Evolutionary conservation across 495 filamentous ascomycete genomes (phyloP).

Genomic region (Chaetomium cochliodes): DNA sequence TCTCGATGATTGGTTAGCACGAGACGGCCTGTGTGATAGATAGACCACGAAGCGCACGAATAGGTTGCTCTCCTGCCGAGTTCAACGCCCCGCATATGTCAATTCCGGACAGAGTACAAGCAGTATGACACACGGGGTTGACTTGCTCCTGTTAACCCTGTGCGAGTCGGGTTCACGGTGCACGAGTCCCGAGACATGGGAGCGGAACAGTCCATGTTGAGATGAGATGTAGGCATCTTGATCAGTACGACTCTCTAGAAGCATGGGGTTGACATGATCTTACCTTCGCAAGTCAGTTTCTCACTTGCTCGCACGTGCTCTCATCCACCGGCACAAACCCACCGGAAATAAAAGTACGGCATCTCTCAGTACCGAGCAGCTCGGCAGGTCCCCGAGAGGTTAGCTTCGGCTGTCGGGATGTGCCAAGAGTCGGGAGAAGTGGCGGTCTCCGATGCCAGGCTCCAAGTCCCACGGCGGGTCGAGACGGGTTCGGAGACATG

Average conservation of each 20-base stretch:
- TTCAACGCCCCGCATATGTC: background rate
- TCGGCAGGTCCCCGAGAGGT: background rate
- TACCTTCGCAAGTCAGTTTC: background rate
- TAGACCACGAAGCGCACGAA: background rate
- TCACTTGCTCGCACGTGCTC: background rate
- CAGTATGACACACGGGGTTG: background rate
- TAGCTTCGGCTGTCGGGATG: slow-evolving; percentile 5
- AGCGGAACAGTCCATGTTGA: background rate
- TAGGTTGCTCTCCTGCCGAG: background rate
- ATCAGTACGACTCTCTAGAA: background rate
- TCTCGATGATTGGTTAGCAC: background rate
- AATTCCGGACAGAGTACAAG: background rate
- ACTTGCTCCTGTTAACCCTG: background rate
- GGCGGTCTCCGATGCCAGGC: background rate
- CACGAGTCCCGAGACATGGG: background rate
- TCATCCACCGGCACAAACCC: background rate
- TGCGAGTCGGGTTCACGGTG: background rate
- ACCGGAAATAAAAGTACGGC: background rate
- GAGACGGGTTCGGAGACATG: background rate
- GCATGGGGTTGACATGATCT: background rate
- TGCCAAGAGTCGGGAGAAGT: background rate
- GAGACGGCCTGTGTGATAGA: background rate
- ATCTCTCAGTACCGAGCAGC: too few species aligned
- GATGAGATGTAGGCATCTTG: background rate
- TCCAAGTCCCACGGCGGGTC: background rate